These are phyloP conservation scores for Sideroxylon spinosum DNA, from an alignment of 179 eudicot species.

Conservation along the genomic window DNA sequence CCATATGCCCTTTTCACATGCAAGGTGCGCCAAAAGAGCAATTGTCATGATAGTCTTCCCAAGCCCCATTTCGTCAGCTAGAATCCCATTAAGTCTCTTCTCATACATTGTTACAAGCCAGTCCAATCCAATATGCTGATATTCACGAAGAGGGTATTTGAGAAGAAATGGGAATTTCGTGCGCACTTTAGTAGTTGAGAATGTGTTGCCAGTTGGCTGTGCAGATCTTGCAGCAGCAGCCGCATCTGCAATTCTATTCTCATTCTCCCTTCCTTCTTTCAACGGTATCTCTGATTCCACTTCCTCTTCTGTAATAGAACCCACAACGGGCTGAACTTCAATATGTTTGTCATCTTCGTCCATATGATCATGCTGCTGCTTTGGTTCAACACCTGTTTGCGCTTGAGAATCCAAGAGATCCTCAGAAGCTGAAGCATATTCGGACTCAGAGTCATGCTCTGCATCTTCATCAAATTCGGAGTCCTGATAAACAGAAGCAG, in stretches of 20 bases:
- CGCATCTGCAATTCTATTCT: conserved; percentile 84
- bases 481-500: conserved; percentile 36
- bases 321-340: conserved; percentile 30
- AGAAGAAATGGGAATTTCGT: conserved; percentile 95
- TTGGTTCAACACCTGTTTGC: conserved; percentile 31
- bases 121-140: conserved; percentile 98
- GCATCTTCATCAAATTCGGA: conserved; percentile 30
- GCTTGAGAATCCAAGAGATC: conserved; percentile 37
- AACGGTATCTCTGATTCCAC: conserved; percentile 25
- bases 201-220: conserved; percentile 97
- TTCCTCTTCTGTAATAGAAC: conserved; percentile 36
- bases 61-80: conserved; percentile 99
- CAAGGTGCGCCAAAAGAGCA: conserved; percentile 93
- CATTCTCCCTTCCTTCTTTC: conserved; percentile 62
- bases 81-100: conserved; percentile 94
- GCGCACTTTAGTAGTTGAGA: conserved; percentile 86
- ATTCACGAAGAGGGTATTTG: conserved; percentile 92
- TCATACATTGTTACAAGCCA: conserved; percentile 99
- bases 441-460: conserved; percentile 43
- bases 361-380: conserved; percentile 22
- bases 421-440: conserved; percentile 47
- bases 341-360: conserved; percentile 36
- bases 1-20: conserved; percentile 99
- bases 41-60: conserved; percentile 99
- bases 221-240: conserved; percentile 99